phyloP scores from a whole-genome alignment of 1,139 yeast species.

The Debaryomycetaceae sp. region DNA sequence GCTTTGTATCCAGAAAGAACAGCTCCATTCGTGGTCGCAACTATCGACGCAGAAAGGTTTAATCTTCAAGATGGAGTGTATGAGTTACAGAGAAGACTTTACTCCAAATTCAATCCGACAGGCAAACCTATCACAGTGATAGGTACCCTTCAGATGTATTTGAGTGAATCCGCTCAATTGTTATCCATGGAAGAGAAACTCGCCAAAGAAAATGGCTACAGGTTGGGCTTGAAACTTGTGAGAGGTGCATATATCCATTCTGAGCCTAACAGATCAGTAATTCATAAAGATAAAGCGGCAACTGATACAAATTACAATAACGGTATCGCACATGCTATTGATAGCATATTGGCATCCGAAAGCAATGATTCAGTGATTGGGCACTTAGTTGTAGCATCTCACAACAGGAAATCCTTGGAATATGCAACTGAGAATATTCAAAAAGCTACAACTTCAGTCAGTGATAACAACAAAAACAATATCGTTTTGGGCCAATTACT shows the following conservation, averaged over 20 bases:
- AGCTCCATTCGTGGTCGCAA: constrained; percentile 80
- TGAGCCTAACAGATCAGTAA: constrained; percentile 70
- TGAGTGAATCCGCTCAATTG: constrained; percentile 64
- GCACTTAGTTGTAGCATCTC: constrained; percentile 90
- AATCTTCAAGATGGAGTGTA: constrained; percentile 90
- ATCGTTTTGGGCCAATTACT: constrained; percentile 86
- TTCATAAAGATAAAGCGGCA: constrained; percentile 71
- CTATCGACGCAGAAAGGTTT: constrained; percentile 89
- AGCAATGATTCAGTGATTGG: constrained; percentile 60
- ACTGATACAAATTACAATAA: constrained; percentile 75
- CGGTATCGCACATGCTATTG: constrained; percentile 65
- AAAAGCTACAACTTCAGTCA: constrained; percentile 15
- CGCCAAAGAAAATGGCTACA: constrained; percentile 62
- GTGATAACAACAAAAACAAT: constrained; percentile 48
- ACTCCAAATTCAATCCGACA: constrained; percentile 64
- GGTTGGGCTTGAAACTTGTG: constrained; percentile 87
- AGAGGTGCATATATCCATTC: constrained; percentile 96
- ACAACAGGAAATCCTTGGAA: constrained; percentile 76
- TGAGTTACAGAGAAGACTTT: constrained; percentile 81
- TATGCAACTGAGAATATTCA: constrained; percentile 60
- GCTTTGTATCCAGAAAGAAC: constrained; percentile 60
- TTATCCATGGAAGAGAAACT: constrained; percentile 60
- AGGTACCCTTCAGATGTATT: constrained; percentile 93
- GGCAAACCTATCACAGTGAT: constrained; percentile 64
- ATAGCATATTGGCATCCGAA: constrained; percentile 47